Evolutionary conservation across 2,329 filamentous ascomycete species (phyloP).

Genomic region (Colletotrichum spinosum): DNA sequence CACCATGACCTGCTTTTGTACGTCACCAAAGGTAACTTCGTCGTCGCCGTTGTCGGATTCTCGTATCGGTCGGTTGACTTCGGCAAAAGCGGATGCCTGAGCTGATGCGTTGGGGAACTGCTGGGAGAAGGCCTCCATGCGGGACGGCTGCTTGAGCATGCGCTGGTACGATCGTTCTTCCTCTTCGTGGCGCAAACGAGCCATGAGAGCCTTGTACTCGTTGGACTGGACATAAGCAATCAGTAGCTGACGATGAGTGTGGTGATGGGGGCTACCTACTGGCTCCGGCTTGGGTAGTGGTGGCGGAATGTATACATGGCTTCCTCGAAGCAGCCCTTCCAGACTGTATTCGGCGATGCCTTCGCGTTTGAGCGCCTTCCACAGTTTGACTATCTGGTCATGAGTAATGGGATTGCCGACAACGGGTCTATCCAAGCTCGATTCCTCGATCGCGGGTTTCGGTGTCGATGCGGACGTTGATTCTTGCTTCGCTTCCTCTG

Average conservation of each 20-base stretch:
- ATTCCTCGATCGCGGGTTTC: conserved; percentile 38
- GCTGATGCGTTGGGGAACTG: conserved; percentile 65
- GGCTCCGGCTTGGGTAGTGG: conserved; percentile 82
- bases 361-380: conserved; percentile 60
- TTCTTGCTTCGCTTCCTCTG: not conserved
- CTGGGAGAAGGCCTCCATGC: conserved; percentile 69
- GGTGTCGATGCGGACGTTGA: not conserved
- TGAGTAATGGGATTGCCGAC: conserved; percentile 79
- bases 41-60: conserved; percentile 67
- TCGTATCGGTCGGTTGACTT: conserved; percentile 60
- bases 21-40: conserved; percentile 75
- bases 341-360: conserved; percentile 61
- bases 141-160: conserved; percentile 74
- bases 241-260: not conserved
- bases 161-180: conserved; percentile 85
- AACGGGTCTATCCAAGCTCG: conserved; percentile 60
- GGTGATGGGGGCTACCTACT: conserved; percentile 58
- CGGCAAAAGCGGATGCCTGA: conserved; percentile 65
- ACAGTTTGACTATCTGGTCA: conserved; percentile 73
- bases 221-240: conserved; percentile 67
- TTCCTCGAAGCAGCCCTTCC: conserved; percentile 77
- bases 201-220: conserved; percentile 91
- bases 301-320: conserved; percentile 81
- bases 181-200: conserved; percentile 82
- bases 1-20: conserved; percentile 84